Conservation (phyloP, 2,329 filamentous ascomycete species). For the Aspergillus fructus region DNA sequence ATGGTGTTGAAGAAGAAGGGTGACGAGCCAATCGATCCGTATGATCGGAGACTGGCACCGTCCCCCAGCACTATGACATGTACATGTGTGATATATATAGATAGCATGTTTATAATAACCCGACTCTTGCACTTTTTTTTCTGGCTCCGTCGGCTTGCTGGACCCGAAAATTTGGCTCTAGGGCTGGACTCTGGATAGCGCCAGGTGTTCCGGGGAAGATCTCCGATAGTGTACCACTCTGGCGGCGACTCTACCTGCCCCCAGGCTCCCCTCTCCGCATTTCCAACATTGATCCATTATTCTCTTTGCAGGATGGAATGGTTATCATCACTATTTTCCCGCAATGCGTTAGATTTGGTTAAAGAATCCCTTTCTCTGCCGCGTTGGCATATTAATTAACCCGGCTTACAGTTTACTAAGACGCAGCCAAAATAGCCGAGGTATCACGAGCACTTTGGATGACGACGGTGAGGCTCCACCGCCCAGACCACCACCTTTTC, state of each 20-base stretch:
- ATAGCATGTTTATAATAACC: constrained; percentile 5
- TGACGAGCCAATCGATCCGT: neutral
- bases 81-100: constrained; percentile 16
- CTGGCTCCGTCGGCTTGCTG: neutral
- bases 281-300: too few species aligned
- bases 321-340: too few species aligned
- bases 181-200: neutral
- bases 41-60: neutral
- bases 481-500: constrained; percentile 5
- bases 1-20: neutral
- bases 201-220: too few species aligned
- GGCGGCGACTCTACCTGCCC: too few species aligned
- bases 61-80: neutral
- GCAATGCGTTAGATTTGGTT: too few species aligned
- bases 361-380: neutral
- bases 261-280: neutral
- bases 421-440: constrained; percentile 8
- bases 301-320: too few species aligned
- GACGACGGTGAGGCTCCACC: constrained; percentile 5
- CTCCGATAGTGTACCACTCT: too few species aligned
- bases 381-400: neutral
- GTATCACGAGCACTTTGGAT: constrained; percentile 10
- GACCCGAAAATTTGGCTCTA: neutral
- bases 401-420: neutral
- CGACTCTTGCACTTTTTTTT: neutral